Evolutionary conservation across 164 flowering plant genomes (phyloP), one percentile per base, ranked within the genome.

Genomic region (Magnolia sinica): DNA sequence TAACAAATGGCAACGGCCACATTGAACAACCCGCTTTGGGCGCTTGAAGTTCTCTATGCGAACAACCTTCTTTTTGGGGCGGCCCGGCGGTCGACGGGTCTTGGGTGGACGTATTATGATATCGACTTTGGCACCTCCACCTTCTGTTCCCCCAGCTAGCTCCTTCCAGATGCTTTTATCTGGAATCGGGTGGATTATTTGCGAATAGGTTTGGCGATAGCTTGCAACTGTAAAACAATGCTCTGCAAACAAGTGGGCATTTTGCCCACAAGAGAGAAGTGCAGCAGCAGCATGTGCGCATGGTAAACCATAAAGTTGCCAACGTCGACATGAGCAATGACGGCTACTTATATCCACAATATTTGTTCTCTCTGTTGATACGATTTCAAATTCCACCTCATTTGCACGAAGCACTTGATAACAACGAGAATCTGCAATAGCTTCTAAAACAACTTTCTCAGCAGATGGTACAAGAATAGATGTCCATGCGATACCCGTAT

Each of bases 281-380:
- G 98, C 98, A 64, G 97, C 98, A 50, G 93, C 94, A 58, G 95
- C 97, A 84, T 94, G 98, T 22, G 98, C 98, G 87, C 98, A 94
- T 19, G 98, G 97, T 73, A 92, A 73, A 58, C 98, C 98, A 82
- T 89, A 94, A 14, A 91, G 84, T 78, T 94, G 96, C 97, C 98
- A 94, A 3, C 97, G 89, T 29, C 93, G 89, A 78, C 98, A 94
- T 1, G 98, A 94, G 76, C 98, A 92, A 50, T 78, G 81, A 3
- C 91, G 85, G 16, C 77, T 84, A 29, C 85, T 79, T 77, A 88
- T 88, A 64, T 88, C 88, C 71, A 88, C 91, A 20, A 88, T 88
- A 67, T 88, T 86, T 59, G 91, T 88, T 74, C 91, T 64, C 70
- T 94, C 98, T 50, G 90, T 87, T 16, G 98, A 94, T 1, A 94